Evolutionary conservation across 2,329 filamentous ascomycete genomes (phyloP).

Genomic region (Chaetomium olivaceum): DNA sequence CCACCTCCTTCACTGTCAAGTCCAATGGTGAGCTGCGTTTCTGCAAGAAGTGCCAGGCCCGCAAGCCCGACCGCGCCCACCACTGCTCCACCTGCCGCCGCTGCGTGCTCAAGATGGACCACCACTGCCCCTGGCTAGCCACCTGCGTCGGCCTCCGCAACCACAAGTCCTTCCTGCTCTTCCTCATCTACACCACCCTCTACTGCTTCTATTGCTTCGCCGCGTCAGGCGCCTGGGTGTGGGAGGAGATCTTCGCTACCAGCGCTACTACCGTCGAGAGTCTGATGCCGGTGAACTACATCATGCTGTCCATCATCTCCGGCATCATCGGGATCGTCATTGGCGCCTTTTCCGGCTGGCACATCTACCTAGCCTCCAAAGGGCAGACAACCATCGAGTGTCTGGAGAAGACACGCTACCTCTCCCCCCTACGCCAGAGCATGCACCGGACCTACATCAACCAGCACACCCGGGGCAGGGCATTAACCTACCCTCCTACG

Average conservation of each 20-base stretch:
- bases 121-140: conserved; percentile 97
- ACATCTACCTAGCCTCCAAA: conserved; percentile 74
- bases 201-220: conserved; percentile 82
- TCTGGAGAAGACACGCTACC: conserved; percentile 91
- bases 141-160: conserved; percentile 93
- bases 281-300: conserved; percentile 85
- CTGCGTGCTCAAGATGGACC: conserved; percentile 99
- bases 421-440: conserved; percentile 73
- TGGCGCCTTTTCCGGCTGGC: conserved; percentile 87
- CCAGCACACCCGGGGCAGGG: conserved; percentile 52
- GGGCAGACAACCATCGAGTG: conserved; percentile 96
- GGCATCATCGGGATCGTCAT: conserved; percentile 92
- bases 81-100: conserved; percentile 94
- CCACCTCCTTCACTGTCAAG: conserved; percentile 87
- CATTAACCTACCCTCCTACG: conserved; percentile 57
- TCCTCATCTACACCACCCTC: conserved; percentile 82
- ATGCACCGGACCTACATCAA: conserved; percentile 65
- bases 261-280: conserved; percentile 71
- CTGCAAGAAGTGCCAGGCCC: conserved; percentile 95
- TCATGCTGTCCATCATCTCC: conserved; percentile 80
- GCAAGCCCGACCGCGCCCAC: conserved; percentile 93
- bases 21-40: conserved; percentile 82
- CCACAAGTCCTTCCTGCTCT: conserved; percentile 93
- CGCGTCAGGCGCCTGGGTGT: conserved; percentile 80
- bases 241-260: conserved; percentile 70